Evolutionary conservation across 176 grass and related monocot species (phyloP), one percentile per base, ranked within the genome.

Genomic region (Aegilops longissima): DNA sequence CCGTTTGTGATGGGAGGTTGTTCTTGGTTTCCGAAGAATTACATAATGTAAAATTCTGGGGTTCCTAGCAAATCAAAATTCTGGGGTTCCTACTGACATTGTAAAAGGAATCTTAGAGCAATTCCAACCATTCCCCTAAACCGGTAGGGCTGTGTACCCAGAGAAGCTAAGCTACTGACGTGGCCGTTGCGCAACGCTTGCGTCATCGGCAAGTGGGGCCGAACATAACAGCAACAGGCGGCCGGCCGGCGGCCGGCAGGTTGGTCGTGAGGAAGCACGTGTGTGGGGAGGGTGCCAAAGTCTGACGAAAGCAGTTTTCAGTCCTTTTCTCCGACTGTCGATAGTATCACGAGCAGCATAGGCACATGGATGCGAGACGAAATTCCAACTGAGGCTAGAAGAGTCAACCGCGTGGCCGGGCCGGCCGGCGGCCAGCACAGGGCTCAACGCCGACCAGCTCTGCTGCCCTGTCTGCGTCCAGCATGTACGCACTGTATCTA

Each of bases 261-360:
- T 75, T 45, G 12, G 40, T 29, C 42, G 72, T 30, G 42, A 52
- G 73, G 73, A 76, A 76, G 73, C 73, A 76, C 44, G 73, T 30
- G 44, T 76, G 51, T 18, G 51, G 51, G 21, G 39, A 24, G 39
- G 71, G n/a, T 47, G 23, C 42, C 40, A 24, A 74, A 74, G 71
- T 74, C 71, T 3, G 4, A 27, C 24, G 23, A 49, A 74, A 74
- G 29, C 27, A 23, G 71, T 23, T 45, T 73, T 8, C 11, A 23
- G 71, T 73, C 71, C 17, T 29, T 24, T 13, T 35, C 40, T 74
- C 24, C 40, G 24, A 25, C 12, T 45, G 71, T 74, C n/a, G 71
- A 74, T 42, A 16, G 66, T 70, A 70, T 70, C 66, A 54, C 51
- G 51, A 2, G 51, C 51, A 18, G 51, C 16, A 18, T 18, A 18